A percentile compares a stretch with the other conserved stretches of the same genome.
These are phyloP conservation scores for Aspergillus steynii DNA, from an alignment of 495 filamentous ascomycete species.

Conservation along the genomic window DNA sequence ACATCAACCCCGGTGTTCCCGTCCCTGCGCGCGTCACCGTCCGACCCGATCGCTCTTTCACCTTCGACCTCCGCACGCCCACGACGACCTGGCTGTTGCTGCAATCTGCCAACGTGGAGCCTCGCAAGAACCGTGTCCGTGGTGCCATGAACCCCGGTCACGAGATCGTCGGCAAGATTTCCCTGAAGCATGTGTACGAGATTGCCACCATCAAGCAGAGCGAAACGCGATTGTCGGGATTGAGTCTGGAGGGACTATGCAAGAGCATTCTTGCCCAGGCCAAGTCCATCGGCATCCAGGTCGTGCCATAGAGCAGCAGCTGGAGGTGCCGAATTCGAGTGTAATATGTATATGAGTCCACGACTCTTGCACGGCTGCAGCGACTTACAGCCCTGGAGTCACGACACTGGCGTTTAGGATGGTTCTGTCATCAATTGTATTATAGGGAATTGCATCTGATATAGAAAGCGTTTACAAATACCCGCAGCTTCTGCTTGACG, in stretches of 20 bases:
- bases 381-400: constrained; percentile 15
- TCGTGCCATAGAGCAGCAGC: constrained; percentile 60
- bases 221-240: constrained; percentile 77
- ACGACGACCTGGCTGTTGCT: constrained; percentile 86
- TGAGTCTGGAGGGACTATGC: constrained; percentile 78
- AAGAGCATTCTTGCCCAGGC: constrained; percentile 85
- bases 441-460: constrained; percentile 27
- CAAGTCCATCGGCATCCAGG: constrained; percentile 81
- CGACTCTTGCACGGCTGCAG: constrained; percentile 11
- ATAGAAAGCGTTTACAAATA: constrained; percentile 23
- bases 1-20: constrained; percentile 80
- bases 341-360: constrained; percentile 15
- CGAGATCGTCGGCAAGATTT: constrained; percentile 76
- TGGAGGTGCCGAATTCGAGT: constrained; percentile 8
- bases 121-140: constrained; percentile 73
- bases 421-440: constrained; percentile 26
- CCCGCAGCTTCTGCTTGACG: constrained; percentile 13
- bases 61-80: constrained; percentile 90
- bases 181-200: constrained; percentile 95
- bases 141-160: constrained; percentile 78
- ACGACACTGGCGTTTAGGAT: constrained; percentile 26
- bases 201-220: constrained; percentile 95
- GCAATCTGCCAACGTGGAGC: constrained; percentile 75
- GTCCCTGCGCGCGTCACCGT: constrained; percentile 90
- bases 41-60: constrained; percentile 88